Evolutionary conservation across 2,329 filamentous ascomycete genomes (phyloP), one percentile per base, ranked within the genome.

Genomic region (Aureobasidium subglaciale): DNA sequence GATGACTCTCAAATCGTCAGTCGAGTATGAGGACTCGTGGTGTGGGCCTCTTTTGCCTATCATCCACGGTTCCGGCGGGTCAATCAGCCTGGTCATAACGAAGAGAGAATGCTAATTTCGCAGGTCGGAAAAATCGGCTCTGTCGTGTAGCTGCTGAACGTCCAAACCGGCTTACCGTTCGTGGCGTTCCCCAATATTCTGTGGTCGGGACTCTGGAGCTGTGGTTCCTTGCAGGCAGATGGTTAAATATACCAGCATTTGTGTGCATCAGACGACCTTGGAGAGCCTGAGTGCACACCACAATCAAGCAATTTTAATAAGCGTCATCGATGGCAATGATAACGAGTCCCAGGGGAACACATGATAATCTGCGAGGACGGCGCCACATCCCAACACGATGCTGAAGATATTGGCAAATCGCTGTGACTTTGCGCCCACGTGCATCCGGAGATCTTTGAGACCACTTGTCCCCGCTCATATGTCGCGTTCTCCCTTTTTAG

Each of bases 131-230:
- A n/a, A 29, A 16, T 50, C 46, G 46, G 46, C 46, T 49, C 9
- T 38, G 46, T 29, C 15, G 18, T 40, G 18, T 8, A 9, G 37
- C 22, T 20, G 37, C 37, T 20, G n/a, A 18, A n/a, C n/a, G n/a
- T n/a, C n/a, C 18, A n/a, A 22, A 13, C 9, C 16, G 7, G 18
- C 10, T 13, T 10, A 38, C 34, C 34, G 34, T 25, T 38, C 30
- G 20, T 50, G 46, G 46, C 46, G 34, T 50, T 38, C 34, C 34
- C 46, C 27, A 50, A 50, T 38, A 15, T 25, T 10, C 46, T 24
- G 22, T n/a, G n/a, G n/a, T n/a, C n/a, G n/a, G n/a, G n/a, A 38
- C n/a, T 20, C n/a, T 32, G 22, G 34, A 38, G 46, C 46, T 50
- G 22, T 38, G 32, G 46, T 50, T 20, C 32, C 46, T 48, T 50